A percentile compares a stretch with the other conserved stretches of the same genome.
phyloP scores from a whole-genome alignment of 2,329 filamentous ascomycete species.

The Colletotrichum sp. region DNA sequence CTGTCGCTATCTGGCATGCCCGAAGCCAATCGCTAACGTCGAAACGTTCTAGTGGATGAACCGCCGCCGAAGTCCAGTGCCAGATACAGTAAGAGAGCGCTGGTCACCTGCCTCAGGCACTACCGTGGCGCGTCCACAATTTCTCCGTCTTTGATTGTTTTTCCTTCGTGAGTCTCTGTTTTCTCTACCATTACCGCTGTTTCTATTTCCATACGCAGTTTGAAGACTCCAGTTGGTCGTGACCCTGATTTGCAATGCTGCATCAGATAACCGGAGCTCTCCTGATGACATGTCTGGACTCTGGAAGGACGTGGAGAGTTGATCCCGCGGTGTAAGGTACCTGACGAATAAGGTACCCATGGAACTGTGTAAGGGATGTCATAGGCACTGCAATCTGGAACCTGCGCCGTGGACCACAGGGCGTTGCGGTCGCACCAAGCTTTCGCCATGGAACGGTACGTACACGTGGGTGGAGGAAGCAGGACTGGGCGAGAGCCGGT shows the following conservation, averaged over 20 bases:
- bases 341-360: neutral
- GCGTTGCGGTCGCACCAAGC: constrained; percentile 14
- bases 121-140: neutral
- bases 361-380: neutral
- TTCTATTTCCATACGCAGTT: neutral
- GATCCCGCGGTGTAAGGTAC: neutral
- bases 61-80: neutral
- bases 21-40: constrained; percentile 9
- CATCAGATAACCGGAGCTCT: neutral
- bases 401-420: neutral
- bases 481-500: neutral
- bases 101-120: constrained; percentile 9
- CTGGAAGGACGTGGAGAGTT: neutral
- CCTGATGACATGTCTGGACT: neutral
- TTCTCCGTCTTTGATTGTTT: neutral
- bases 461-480: neutral
- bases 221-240: neutral
- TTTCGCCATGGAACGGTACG: constrained; percentile 18
- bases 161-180: neutral
- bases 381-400: neutral
- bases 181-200: neutral
- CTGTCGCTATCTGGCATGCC: constrained; percentile 3
- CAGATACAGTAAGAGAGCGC: neutral
- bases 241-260: neutral
- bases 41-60: constrained; percentile 11